Evolutionary conservation across 1,284 basidiomycete genomes (phyloP).

Genomic region (Sporisorium reilianum): DNA sequence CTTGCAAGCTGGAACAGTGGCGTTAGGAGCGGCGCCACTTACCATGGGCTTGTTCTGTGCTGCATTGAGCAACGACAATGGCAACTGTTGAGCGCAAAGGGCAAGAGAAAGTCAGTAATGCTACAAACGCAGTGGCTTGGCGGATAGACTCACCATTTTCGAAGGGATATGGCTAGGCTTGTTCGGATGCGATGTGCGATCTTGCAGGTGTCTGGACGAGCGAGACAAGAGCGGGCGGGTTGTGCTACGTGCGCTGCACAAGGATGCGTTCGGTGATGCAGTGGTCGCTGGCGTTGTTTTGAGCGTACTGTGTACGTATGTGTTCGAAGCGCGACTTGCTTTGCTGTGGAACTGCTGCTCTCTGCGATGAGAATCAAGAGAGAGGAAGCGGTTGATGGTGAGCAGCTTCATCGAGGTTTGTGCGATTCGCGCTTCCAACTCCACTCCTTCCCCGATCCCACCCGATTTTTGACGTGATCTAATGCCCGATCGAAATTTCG

Average conservation of each 20-base stretch:
- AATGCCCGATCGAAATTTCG: too few relatives aligned
- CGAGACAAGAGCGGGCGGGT: neutral
- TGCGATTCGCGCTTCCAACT: slow-evolving; percentile 19
- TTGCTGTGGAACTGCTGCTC: neutral
- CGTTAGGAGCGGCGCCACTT: slow-evolving; percentile 60
- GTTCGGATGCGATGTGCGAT: neutral
- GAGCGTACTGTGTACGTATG: neutral
- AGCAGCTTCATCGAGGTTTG: slow-evolving; percentile 5
- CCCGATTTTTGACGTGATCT: too few relatives aligned
- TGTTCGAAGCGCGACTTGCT: neutral
- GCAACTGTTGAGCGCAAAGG: slow-evolving; percentile 71
- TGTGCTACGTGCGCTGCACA: neutral
- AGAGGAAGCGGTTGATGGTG: neutral
- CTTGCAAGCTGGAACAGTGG: neutral
- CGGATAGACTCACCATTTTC: neutral
- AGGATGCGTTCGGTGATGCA: neutral
- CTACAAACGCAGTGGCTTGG: neutral
- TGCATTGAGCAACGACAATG: slow-evolving; percentile 75
- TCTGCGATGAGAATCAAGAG: neutral
- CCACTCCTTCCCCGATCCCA: slow-evolving; percentile 14
- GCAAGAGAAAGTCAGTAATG: neutral
- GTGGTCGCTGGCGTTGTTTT: neutral
- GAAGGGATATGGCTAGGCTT: neutral
- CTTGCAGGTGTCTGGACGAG: neutral
- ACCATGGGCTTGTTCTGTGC: slow-evolving; percentile 91